phyloP scores from a whole-genome alignment of 2,329 filamentous ascomycete species.

The Aspergillus fijiensis region DNA sequence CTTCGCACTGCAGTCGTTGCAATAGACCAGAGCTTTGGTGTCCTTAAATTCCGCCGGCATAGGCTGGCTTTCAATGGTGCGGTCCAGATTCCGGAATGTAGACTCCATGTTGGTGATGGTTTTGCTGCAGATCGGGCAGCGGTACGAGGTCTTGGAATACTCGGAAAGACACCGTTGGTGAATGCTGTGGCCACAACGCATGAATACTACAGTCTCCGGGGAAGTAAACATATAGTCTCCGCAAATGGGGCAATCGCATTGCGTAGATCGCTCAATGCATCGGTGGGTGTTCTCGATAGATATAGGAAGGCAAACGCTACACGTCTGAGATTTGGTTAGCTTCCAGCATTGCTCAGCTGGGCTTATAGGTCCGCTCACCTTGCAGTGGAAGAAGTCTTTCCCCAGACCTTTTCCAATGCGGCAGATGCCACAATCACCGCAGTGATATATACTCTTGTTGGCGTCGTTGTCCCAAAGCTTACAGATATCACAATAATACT shows the following conservation, averaged over 20 bases:
- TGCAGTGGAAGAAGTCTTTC: constrained; percentile 98
- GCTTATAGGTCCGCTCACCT: constrained; percentile 56
- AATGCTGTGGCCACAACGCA: constrained; percentile 94
- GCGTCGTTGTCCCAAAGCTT: constrained; percentile 96
- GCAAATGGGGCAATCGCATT: constrained; percentile 96
- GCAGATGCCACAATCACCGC: constrained; percentile 93
- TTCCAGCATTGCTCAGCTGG: background rate
- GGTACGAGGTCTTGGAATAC: constrained; percentile 87
- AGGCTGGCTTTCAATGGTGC: constrained; percentile 81
- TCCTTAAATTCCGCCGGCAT: constrained; percentile 84
- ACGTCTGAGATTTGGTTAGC: constrained; percentile 59
- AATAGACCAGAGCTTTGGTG: constrained; percentile 79
- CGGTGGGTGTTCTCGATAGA: constrained; percentile 80
- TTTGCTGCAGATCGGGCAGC: constrained; percentile 94
- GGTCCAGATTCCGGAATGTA: constrained; percentile 86
- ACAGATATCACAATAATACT: constrained; percentile 91
- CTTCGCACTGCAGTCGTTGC: constrained; percentile 91
- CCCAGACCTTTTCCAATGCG: constrained; percentile 85
- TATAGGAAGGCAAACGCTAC: constrained; percentile 91
- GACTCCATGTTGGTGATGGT: constrained; percentile 97
- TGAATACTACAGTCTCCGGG: constrained; percentile 82
- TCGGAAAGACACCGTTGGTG: constrained; percentile 86
- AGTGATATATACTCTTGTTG: constrained; percentile 92
- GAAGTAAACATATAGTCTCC: constrained; percentile 96
- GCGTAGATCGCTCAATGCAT: constrained; percentile 90